phyloP scores from a whole-genome alignment of 306 rosid species.

The Begonia fuchsioides region DNA sequence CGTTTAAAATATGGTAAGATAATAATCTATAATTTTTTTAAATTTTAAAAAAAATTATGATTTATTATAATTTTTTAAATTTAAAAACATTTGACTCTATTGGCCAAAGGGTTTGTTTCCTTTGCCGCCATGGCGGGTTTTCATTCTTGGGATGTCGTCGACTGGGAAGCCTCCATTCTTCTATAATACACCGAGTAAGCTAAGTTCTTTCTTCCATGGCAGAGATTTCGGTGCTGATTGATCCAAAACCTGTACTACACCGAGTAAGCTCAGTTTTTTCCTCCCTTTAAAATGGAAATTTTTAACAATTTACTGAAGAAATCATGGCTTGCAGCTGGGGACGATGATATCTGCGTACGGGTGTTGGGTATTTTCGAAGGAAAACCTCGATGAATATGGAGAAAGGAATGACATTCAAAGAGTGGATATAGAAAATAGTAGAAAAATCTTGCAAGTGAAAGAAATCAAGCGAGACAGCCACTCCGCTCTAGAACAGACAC shows the following conservation, averaged over 20 bases:
- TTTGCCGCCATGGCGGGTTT: slow-evolving; percentile 23
- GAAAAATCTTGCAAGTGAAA: background rate
- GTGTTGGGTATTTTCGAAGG: slow-evolving; percentile 1
- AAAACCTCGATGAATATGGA: background rate
- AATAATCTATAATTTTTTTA: too few species aligned
- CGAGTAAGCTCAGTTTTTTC: too few species aligned
- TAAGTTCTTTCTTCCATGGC: background rate
- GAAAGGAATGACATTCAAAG: too few species aligned
- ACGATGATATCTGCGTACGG: slow-evolving; percentile 49
- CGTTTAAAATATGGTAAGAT: too few species aligned
- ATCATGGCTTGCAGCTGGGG: slow-evolving; percentile 2
- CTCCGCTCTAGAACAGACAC: slow-evolving; percentile 1
- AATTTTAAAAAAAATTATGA: too few species aligned
- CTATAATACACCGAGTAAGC: slow-evolving; percentile 61
- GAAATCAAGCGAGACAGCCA: slow-evolving; percentile 3
- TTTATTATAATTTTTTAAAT: too few species aligned
- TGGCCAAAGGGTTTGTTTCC: slow-evolving; percentile 33
- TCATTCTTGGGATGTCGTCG: slow-evolving; percentile 26
- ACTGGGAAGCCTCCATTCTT: slow-evolving; percentile 30
- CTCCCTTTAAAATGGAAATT: too few species aligned
- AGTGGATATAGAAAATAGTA: background rate
- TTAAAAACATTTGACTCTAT: too few species aligned
- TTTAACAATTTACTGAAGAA: too few species aligned
- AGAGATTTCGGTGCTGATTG: background rate
- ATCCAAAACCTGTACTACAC: too few species aligned